Percentiles rank a stretch among this genome's conserved stretches.
Conservation (phyloP, 2,329 filamentous ascomycete genomes). For the Chrysoporthe deuterocubensis region DNA sequence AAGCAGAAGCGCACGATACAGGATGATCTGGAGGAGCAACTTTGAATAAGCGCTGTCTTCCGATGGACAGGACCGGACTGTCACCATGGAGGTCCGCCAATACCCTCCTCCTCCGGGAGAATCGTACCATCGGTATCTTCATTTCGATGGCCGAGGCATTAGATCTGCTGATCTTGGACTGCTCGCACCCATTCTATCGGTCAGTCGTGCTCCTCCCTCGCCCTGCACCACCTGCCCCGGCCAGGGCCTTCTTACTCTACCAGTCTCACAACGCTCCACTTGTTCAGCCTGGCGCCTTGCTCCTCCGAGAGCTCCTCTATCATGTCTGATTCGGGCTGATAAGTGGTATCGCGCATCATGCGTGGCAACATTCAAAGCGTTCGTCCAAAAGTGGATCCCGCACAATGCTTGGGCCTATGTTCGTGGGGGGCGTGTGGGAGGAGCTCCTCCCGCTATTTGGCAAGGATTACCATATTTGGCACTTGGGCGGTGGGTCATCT, state of each 20-base stretch:
- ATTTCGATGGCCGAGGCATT: background rate
- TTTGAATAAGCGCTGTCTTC: background rate
- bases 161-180: background rate
- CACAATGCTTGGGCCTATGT: background rate
- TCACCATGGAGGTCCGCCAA: background rate
- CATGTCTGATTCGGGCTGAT: constrained; percentile 2
- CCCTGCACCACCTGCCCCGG: background rate
- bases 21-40: background rate
- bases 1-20: background rate
- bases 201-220: background rate
- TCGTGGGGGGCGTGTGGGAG: constrained; percentile 1
- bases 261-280: background rate
- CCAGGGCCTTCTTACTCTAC: constrained; percentile 13
- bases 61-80: background rate
- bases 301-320: constrained; percentile 12
- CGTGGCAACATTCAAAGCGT: background rate
- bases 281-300: background rate
- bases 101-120: background rate
- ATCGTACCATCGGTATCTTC: constrained; percentile 1
- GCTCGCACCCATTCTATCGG: background rate
- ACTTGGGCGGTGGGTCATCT: background rate
- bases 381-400: background rate
- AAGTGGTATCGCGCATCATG: background rate
- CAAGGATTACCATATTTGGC: background rate
- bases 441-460: constrained; percentile 8